These are phyloP conservation scores for Colletotrichum agaves DNA, from an alignment of 2,329 filamentous ascomycete species.

Conservation along the genomic window DNA sequence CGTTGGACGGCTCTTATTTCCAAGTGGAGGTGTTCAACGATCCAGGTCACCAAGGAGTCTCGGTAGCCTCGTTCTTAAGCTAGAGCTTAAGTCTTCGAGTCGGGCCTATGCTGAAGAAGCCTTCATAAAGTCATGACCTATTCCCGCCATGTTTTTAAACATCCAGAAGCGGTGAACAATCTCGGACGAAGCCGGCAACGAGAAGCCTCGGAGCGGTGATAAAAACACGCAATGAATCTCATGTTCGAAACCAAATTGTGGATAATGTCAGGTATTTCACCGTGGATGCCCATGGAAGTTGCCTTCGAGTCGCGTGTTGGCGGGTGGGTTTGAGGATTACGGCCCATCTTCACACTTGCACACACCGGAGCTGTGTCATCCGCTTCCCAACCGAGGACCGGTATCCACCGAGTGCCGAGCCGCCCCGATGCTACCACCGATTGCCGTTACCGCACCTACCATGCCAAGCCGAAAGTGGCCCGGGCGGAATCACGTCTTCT, in stretches of 20 bases:
- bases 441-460: constrained; percentile 19
- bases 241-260: constrained; percentile 24
- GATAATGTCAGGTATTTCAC: constrained; percentile 17
- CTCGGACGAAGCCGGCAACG: constrained; percentile 12
- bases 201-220: constrained; percentile 21
- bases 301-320: constrained; percentile 12
- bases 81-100: background rate
- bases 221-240: constrained; percentile 15
- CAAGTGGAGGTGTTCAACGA: background rate
- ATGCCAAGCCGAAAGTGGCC: constrained; percentile 31
- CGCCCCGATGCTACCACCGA: constrained; percentile 29
- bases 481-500: constrained; percentile 34
- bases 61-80: background rate
- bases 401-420: constrained; percentile 29
- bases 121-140: background rate
- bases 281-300: constrained; percentile 18
- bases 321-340: constrained; percentile 6
- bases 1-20: background rate
- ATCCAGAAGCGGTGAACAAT: constrained; percentile 6
- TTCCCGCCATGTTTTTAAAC: background rate
- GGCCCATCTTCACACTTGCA: background rate
- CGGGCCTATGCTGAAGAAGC: background rate
- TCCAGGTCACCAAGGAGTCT: too few species aligned
- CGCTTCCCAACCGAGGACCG: constrained; percentile 24
- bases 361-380: background rate